Evolutionary conservation across 176 grass and related monocot genomes (phyloP).

Genomic region (Oryza punctata): DNA sequence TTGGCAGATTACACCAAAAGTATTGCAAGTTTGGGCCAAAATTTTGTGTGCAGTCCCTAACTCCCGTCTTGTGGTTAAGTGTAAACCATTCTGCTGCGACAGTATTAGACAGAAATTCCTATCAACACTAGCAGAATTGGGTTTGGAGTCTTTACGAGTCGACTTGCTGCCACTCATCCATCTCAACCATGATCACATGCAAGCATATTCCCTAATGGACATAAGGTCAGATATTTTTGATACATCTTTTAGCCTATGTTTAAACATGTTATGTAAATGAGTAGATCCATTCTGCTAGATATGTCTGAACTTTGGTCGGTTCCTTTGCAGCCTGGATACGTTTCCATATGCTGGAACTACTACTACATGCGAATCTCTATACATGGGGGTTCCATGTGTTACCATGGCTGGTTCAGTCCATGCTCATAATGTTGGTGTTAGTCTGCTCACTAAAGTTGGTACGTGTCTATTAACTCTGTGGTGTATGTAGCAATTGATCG

Average conservation of each 20-base stretch:
- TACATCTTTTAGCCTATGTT: conserved; percentile 6
- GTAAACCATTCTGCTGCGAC: conserved; percentile 97
- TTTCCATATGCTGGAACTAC: conserved; percentile 99
- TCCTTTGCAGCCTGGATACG: conserved; percentile 81
- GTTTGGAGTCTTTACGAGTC: conserved; percentile 79
- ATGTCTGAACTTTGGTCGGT: conserved; percentile 35
- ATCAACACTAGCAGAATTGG: conserved; percentile 78
- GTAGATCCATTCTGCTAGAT: conserved; percentile 19
- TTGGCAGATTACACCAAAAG: conserved; percentile 86
- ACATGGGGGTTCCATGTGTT: conserved; percentile 98
- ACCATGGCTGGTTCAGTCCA: conserved; percentile 98
- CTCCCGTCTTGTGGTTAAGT: conserved; percentile 93
- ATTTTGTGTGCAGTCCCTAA: conserved; percentile 92
- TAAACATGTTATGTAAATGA: background rate
- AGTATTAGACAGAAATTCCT: conserved; percentile 88
- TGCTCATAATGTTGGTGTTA: conserved; percentile 99
- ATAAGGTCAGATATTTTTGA: conserved; percentile 63
- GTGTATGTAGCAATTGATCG: background rate
- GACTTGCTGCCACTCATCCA: conserved; percentile 96
- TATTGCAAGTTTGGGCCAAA: conserved; percentile 93
- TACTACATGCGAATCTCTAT: conserved; percentile 95
- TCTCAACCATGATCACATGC: conserved; percentile 99
- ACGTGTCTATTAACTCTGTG: conserved; percentile 16
- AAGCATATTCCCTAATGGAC: conserved; percentile 98
- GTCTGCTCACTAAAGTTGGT: conserved; percentile 93